Base-by-base conservation (phyloP, 306 rosid genomes). In the Cucurbita ficifolia region DNA sequence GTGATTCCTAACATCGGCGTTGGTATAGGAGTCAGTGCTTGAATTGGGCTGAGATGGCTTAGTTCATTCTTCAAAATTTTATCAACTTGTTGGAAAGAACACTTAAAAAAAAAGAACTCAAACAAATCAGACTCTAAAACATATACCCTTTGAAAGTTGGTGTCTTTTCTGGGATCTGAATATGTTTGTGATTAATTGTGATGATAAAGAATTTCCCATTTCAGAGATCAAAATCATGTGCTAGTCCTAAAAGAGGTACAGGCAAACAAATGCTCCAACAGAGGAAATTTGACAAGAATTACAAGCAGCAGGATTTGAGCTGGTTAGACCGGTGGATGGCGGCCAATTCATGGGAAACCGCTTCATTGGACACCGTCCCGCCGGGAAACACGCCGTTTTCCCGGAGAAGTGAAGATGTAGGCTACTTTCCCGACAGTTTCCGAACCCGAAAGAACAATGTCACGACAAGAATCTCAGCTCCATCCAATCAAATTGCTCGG, bases 301-400 rank as follows among this genome's bases (percentile, higher is more conserved):
- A 60, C 79, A 74, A 71, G 71, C 53, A 63, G 8, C 73, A 79
- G 10, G 90, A 81, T 62, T 78, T 76, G 67, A 79, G 82, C 78
- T 91, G 91, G 86, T 77, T 90, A 76, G 96, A 93, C 18, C 74
- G 84, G 10, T 90, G 97, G 96, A 90, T 87, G 88, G 86, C 90
- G 0, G 35, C 85, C 40, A 92, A 82, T 81, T 95, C 98, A 57
- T 87, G 96, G 93, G 93, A 89, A 75, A 84, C 64, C 71, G 77
- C 85, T 78, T 82, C 83, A 8, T 75, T 82, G 82, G 91, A 86
- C 55, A 77, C 60, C 18, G 74, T 67, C n/a, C 86, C 91, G 6
- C 76, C 82, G 1, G 83, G 77, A 76, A 72, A 10, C 80, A 84
- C 83, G 61, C 85, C 84, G 6, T 35, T 82, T 54, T 76, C 91